phyloP scores from a whole-genome alignment of 2,329 filamentous ascomycete species.

The Zopfia rhizophila region DNA sequence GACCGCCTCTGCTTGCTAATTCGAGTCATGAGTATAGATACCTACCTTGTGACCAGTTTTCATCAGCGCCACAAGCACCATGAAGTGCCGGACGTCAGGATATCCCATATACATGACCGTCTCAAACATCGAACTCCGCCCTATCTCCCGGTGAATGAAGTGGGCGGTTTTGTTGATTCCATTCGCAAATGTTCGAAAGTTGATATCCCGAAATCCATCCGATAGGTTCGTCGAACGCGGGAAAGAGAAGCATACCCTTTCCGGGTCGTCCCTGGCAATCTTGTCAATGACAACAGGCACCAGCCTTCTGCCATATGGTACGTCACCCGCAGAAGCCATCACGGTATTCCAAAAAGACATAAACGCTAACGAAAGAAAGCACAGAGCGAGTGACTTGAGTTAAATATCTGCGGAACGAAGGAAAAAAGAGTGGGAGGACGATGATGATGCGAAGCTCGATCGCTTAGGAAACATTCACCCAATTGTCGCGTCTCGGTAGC shows the following conservation, averaged over 20 bases:
- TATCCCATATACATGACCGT: conserved; percentile 41
- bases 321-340: conserved; percentile 27
- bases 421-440: background rate
- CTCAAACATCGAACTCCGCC: conserved; percentile 38
- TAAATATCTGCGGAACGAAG: conserved; percentile 10
- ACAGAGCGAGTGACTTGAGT: conserved; percentile 12
- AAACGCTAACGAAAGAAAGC: conserved; percentile 4
- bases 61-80: conserved; percentile 53
- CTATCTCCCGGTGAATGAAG: conserved; percentile 42
- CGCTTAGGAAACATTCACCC: conserved; percentile 7
- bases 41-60: conserved; percentile 56
- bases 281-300: conserved; percentile 53
- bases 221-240: conserved; percentile 27
- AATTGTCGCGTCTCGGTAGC: conserved; percentile 9
- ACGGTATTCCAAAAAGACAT: conserved; percentile 46
- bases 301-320: conserved; percentile 33
- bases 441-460: background rate
- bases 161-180: conserved; percentile 45
- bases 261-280: conserved; percentile 36
- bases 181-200: conserved; percentile 41
- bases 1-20: too few relatives aligned
- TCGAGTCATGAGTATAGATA: too few relatives aligned
- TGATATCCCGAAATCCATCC: conserved; percentile 44
- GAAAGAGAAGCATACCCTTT: conserved; percentile 35
- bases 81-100: conserved; percentile 52